phyloP scores from a whole-genome alignment of 2,329 filamentous ascomycete genomes.

The Penicillium sclerotigenum region DNA sequence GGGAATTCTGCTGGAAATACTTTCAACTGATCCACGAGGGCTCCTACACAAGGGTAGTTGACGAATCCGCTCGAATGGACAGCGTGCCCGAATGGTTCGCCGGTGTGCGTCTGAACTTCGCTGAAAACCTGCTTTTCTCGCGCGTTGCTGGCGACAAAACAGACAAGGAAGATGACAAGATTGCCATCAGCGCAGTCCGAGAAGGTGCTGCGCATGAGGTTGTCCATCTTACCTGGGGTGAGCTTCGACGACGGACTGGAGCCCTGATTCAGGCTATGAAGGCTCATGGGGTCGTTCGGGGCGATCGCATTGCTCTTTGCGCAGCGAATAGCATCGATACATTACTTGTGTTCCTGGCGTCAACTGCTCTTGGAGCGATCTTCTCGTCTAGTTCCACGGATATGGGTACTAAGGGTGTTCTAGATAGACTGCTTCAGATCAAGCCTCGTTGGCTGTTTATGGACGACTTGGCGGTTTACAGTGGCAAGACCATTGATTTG shows the following conservation, averaged over 20 bases:
- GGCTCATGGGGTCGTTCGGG: conserved; percentile 62
- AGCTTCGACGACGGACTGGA: conserved; percentile 60
- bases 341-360: conserved; percentile 66
- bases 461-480: conserved; percentile 76
- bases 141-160: conserved; percentile 43
- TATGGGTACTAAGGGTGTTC: conserved; percentile 74
- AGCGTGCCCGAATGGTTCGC: conserved; percentile 73
- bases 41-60: conserved; percentile 58
- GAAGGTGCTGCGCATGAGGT: conserved; percentile 35
- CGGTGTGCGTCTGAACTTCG: conserved; percentile 70
- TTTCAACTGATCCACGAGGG: conserved; percentile 63
- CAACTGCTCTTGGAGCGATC: conserved; percentile 67
- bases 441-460: conserved; percentile 78
- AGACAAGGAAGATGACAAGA: conserved; percentile 67
- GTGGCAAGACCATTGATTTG: conserved; percentile 71
- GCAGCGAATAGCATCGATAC: conserved; percentile 74
- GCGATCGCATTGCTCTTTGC: conserved; percentile 73
- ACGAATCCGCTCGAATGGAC: conserved; percentile 68
- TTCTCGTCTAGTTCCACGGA: conserved; percentile 77
- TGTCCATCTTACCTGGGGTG: conserved; percentile 62
- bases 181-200: conserved; percentile 66
- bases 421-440: conserved; percentile 73
- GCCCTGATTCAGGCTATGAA: conserved; percentile 64
- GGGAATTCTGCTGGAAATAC: conserved; percentile 60
- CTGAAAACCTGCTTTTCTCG: conserved; percentile 74